Evolutionary conservation across 176 grass and related monocot genomes (phyloP), one percentile per base, ranked within the genome.

Genomic region (Aechmea fasciata): DNA sequence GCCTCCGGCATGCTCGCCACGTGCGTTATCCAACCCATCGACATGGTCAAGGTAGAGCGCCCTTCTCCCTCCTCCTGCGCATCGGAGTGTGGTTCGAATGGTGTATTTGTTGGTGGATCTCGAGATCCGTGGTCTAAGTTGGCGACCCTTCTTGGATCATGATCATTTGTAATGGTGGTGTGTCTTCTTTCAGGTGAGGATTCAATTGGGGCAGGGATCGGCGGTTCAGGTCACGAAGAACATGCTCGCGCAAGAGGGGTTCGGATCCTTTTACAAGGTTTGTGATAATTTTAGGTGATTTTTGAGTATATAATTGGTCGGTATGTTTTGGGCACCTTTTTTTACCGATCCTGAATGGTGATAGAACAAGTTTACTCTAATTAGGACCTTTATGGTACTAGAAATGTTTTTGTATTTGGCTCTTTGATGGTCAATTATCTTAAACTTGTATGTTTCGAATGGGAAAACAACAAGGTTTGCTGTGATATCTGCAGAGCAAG

Each of bases 1-100:
- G 79, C 71, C 75, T 92, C 92, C 57, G 92, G 92, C n/a, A 89
- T 92, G 88, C 88, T 96, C 67, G 88, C 92, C 12, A 96, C 88
- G 74, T 96, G 92, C 88, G 83, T 96, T 57, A 96, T 96, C 78
- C 92, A 96, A 71, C 92, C 92, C 50, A 85, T 99, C 77, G 94
- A 99, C 66, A 99, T 93, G 94, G 57, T 99, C 82, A 99, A 99
- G 89, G 94, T 97, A 82, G 23, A 47, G 33, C 3, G 15, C 2
- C 3, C 11, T 29, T 65, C 17, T 54, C 63, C 63, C 57, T 13
- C 17, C 3, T 28, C 1, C 13, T 77, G 17, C 13, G 11, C 19
- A 3, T 2, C 49, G 18, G 24, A 13, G 19, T 23, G 25, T 50
- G 26, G 9, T 48, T 64, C 23, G 25, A n/a, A 17, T 66, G 73